Conservation (phyloP, 176 grass and related monocot genomes). For the Triticum monococcum region DNA sequence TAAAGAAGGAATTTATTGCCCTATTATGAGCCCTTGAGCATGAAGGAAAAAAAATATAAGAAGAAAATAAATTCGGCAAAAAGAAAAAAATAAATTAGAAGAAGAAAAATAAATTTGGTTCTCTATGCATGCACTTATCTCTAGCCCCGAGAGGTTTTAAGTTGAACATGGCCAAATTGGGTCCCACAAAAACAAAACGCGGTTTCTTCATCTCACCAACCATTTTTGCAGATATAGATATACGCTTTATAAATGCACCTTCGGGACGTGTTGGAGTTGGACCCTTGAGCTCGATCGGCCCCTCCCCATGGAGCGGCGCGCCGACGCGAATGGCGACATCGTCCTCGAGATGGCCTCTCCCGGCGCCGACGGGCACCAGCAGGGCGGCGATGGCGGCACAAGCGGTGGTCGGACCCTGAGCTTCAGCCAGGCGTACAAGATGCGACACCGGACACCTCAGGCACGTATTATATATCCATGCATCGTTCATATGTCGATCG, state of each 20-base stretch:
- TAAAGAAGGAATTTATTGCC: no score
- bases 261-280: neutral
- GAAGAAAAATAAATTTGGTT: no score
- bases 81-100: no score
- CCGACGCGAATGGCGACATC: neutral
- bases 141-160: no score
- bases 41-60: no score
- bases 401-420: neutral
- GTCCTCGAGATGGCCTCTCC: neutral
- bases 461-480: neutral
- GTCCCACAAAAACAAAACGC: neutral
- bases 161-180: no score
- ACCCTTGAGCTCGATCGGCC: neutral
- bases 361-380: neutral
- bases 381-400: neutral
- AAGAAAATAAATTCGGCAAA: no score
- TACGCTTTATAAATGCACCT: no score
- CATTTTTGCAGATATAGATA: no score
- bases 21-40: no score
- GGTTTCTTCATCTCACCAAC: neutral
- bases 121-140: no score
- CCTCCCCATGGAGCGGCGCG: neutral
- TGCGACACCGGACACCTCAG: conserved; percentile 30
- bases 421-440: conserved; percentile 50
- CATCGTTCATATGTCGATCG: no score